Evolutionary conservation across 2,329 filamentous ascomycete genomes (phyloP).

Genomic region (Emergomyces pasteurianus): DNA sequence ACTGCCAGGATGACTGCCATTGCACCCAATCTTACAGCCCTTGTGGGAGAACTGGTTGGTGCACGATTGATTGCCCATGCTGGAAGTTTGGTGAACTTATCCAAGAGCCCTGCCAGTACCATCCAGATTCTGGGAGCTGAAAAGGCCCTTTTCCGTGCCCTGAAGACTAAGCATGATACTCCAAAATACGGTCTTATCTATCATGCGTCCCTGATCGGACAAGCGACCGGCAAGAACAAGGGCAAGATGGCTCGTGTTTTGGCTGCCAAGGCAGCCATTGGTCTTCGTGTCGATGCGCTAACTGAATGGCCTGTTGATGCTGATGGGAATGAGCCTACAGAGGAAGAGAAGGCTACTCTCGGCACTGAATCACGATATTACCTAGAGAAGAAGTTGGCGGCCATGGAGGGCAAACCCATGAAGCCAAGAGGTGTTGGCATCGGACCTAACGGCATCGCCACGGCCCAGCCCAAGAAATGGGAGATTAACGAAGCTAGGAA

Average conservation of each 20-base stretch:
- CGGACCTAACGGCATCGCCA: constrained; percentile 57
- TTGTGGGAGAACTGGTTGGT: constrained; percentile 87
- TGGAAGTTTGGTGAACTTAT: constrained; percentile 85
- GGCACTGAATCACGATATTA: constrained; percentile 49
- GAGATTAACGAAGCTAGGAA: constrained; percentile 84
- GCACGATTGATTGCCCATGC: constrained; percentile 90
- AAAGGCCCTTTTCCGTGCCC: constrained; percentile 93
- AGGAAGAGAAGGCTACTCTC: constrained; percentile 76
- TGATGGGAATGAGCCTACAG: constrained; percentile 53
- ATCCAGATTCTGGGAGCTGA: constrained; percentile 97
- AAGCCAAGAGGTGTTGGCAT: constrained; percentile 64
- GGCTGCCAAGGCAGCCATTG: constrained; percentile 83
- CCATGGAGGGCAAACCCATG: constrained; percentile 79
- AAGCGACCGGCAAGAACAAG: constrained; percentile 97
- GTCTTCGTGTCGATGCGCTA: constrained; percentile 83
- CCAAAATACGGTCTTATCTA: constrained; percentile 97
- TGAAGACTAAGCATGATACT: constrained; percentile 98
- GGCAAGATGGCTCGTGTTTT: constrained; percentile 97
- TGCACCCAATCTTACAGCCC: constrained; percentile 84
- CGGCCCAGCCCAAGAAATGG: constrained; percentile 60
- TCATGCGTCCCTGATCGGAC: constrained; percentile 84
- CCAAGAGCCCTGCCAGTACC: constrained; percentile 88
- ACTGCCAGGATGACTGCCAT: constrained; percentile 92
- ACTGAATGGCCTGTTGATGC: constrained; percentile 64
- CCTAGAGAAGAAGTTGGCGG: constrained; percentile 38